Evolutionary conservation across 139 green algal genomes (phyloP).

Genomic region (Auxenochlorella pyrenoidosa): DNA sequence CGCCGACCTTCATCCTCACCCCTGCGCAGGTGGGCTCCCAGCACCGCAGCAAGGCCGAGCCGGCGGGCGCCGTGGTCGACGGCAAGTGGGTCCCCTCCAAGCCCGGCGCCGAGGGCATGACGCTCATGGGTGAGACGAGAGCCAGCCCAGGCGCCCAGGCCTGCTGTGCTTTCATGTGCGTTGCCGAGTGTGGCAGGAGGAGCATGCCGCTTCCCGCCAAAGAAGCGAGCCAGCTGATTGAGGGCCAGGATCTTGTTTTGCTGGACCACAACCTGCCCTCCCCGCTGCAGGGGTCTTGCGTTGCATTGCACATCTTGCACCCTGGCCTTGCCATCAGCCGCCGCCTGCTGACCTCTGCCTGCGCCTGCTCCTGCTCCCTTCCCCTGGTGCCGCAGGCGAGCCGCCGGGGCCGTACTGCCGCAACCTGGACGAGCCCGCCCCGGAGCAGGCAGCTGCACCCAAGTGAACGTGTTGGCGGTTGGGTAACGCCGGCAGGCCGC

Average conservation of each 20-base stretch:
- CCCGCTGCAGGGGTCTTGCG: too few species aligned
- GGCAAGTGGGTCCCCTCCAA: constrained; percentile 78
- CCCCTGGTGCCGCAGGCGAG: constrained; percentile 3
- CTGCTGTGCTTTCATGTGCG: too few species aligned
- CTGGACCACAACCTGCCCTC: too few species aligned
- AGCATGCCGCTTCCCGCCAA: too few species aligned
- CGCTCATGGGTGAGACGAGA: constrained; percentile 40
- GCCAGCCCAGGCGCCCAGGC: too few species aligned
- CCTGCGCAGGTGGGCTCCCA: constrained; percentile 82
- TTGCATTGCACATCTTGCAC: too few species aligned
- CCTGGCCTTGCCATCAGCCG: too few species aligned
- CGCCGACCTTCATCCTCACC: too few species aligned
- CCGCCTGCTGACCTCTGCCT: too few species aligned
- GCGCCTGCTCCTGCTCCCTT: neutral
- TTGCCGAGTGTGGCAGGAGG: too few species aligned
- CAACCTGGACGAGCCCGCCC: constrained; percentile 60
- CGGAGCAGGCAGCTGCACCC: neutral
- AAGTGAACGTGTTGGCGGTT: neutral
- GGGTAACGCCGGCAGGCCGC: neutral
- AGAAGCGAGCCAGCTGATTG: too few species aligned
- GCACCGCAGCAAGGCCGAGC: constrained; percentile 82
- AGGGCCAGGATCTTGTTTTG: too few species aligned
- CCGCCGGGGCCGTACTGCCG: constrained; percentile 70
- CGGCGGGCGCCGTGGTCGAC: constrained; percentile 66
- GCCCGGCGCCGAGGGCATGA: constrained; percentile 36